These are phyloP conservation scores for Enterospora canceri DNA, from an alignment of 371 early-diverging fungal species.

Conservation along the genomic window DNA sequence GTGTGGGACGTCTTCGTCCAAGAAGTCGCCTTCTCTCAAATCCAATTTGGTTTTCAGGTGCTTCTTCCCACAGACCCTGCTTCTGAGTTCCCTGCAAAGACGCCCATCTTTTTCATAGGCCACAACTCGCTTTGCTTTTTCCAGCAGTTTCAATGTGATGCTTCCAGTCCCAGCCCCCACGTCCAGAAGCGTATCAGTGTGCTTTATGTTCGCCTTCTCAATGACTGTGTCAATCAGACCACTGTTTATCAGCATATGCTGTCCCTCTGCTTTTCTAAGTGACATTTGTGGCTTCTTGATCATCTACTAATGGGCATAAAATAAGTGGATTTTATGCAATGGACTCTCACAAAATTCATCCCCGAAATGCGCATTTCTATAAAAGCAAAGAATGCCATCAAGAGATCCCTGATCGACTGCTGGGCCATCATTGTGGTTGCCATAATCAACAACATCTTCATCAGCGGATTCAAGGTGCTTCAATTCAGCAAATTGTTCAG, in stretches of 20 bases:
- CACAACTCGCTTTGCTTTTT: slow-evolving; percentile 73
- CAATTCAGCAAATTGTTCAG: background rate
- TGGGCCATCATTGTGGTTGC: background rate
- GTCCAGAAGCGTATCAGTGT: slow-evolving; percentile 87
- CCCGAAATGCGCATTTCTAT: too few species aligned
- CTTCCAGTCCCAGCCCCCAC: slow-evolving; percentile 99
- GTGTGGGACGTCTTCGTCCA: slow-evolving; percentile 83
- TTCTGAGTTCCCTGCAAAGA: slow-evolving; percentile 84
- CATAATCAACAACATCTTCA: background rate
- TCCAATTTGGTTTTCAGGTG: slow-evolving; percentile 64
- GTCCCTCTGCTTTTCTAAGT: slow-evolving; percentile 92
- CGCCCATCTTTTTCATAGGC: slow-evolving; percentile 77
- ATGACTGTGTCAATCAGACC: slow-evolving; percentile 86
- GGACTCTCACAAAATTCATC: background rate
- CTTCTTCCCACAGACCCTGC: slow-evolving; percentile 63
- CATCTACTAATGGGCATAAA: background rate
- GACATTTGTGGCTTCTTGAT: slow-evolving; percentile 54
- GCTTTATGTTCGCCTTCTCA: slow-evolving; percentile 77
- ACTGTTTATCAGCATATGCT: slow-evolving; percentile 96
- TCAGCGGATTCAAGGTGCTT: background rate
- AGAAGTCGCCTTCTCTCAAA: slow-evolving; percentile 85
- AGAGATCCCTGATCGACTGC: background rate
- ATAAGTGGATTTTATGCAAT: background rate
- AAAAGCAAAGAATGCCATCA: background rate
- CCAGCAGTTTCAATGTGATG: slow-evolving; percentile 82